phyloP scores from a whole-genome alignment of 495 filamentous ascomycete species.

The Aspergillus cristatus region DNA sequence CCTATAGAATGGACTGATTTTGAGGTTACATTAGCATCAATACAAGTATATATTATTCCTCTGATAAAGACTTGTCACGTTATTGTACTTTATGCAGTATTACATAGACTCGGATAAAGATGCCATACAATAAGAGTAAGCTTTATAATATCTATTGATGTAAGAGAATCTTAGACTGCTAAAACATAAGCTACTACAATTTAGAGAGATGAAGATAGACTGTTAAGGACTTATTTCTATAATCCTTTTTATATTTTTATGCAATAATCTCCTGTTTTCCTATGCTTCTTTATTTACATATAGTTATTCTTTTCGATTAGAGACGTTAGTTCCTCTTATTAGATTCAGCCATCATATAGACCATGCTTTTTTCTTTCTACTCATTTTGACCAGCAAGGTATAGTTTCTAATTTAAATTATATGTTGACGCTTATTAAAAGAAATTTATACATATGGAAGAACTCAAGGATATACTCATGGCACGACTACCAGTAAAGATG shows the following conservation, averaged over 20 bases:
- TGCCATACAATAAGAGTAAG: background rate
- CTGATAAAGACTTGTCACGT: background rate
- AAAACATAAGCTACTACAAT: too few relatives aligned
- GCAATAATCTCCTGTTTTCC: background rate
- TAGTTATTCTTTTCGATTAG: background rate
- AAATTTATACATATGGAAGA: background rate
- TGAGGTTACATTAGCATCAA: background rate
- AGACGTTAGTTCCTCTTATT: background rate
- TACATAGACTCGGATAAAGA: background rate
- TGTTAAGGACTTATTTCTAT: too few relatives aligned
- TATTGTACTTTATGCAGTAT: background rate
- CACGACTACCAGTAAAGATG: too few relatives aligned
- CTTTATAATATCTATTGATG: background rate
- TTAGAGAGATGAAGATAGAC: too few relatives aligned
- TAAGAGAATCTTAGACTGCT: too few relatives aligned
- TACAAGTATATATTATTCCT: background rate
- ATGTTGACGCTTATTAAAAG: background rate
- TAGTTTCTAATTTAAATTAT: background rate
- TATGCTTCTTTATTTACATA: background rate
- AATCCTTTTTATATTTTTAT: too few relatives aligned
- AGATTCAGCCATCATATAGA: background rate
- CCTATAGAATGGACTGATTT: background rate
- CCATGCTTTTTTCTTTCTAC: background rate
- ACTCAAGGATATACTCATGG: background rate
- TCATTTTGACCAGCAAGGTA: background rate